Base-by-base conservation (phyloP, 2,329 filamentous ascomycete genomes). In the Cladosporium phlei region DNA sequence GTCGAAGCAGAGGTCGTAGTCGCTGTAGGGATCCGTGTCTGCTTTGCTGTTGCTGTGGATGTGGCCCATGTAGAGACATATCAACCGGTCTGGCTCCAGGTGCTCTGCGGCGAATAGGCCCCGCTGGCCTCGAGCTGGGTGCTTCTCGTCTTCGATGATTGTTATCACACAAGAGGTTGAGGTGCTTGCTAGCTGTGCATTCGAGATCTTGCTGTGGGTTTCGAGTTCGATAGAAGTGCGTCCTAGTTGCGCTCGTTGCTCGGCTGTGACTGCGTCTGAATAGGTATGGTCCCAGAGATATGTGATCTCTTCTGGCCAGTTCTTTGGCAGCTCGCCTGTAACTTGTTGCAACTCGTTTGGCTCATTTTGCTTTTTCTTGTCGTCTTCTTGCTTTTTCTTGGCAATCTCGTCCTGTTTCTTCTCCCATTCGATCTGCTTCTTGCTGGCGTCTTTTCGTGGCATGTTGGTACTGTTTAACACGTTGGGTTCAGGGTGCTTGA, bases 1-100 rank as follows among this genome's bases (percentile, higher is more conserved):
- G 56, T 77, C 73, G 11, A 77, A 61, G 17, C 65, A 71, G 4
- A 78, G 62, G 52, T 78, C 75, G 58, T 78, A 77, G 57, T 75
- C 67, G 14, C 69, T 74, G 3, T 58, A 52, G 12, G 63, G 58
- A 49, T 77, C 67, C 14, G 59, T 65, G 49, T 77, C 70, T 24
- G 57, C 61, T 37, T 70, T 63, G 47, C 55, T 57, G 37, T 69
- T 67, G 28, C 64, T 65, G 57, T 78, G 75, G 16, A 76, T 65
- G 35, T 64, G 66, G 16, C 75, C 75, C 17, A 75, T 55, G 51
- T 78, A 78, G 12, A 71, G 63, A n/a, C 75, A 54, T 28, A 78
- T 68, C 53, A 76, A 71, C 0, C 64, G 60, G 32, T 66, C 68
- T 12, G 75, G 72, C 5, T 59, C 52, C 2, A 76, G 65, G 50